phyloP scores from a whole-genome alignment of 331 rosid genomes.

The Arachis monticola region DNA sequence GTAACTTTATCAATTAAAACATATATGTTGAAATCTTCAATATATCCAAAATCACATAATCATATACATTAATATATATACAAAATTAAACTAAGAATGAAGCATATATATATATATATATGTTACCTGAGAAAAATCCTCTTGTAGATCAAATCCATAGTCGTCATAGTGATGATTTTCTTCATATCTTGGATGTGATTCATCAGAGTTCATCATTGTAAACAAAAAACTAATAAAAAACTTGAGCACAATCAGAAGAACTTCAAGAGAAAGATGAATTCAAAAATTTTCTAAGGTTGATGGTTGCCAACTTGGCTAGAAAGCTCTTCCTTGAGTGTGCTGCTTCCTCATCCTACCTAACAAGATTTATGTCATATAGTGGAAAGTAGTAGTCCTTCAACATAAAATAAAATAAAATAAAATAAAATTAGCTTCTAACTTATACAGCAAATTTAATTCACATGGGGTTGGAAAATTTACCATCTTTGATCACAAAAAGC shows the following conservation, averaged over 20 bases:
- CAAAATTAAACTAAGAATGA: neutral
- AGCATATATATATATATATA: neutral
- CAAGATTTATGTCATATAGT: neutral
- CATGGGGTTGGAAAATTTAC: conserved; percentile 39
- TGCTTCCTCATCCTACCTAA: conserved; percentile 8
- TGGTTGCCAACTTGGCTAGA: conserved; percentile 19
- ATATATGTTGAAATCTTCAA: neutral
- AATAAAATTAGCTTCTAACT: conserved; percentile 25
- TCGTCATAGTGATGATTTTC: conserved; percentile 36
- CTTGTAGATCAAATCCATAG: conserved; percentile 63
- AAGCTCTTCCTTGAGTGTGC: conserved; percentile 26
- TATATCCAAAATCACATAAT: neutral
- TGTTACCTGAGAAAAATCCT: conserved; percentile 69
- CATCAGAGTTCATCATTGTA: conserved; percentile 59
- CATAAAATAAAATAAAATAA: conserved; percentile 7
- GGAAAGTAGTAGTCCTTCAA: conserved; percentile 2
- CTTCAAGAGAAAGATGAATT: conserved; percentile 13
- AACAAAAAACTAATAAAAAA: conserved; percentile 15
- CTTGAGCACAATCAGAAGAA: conserved; percentile 20
- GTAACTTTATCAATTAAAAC: conserved; percentile 7
- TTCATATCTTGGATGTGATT: conserved; percentile 45
- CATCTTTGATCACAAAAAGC: conserved; percentile 35
- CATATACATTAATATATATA: neutral
- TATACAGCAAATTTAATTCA: conserved; percentile 41
- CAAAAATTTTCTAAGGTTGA: neutral